Base-by-base conservation (phyloP, 306 rosid genomes). In the Morella rubra region DNA sequence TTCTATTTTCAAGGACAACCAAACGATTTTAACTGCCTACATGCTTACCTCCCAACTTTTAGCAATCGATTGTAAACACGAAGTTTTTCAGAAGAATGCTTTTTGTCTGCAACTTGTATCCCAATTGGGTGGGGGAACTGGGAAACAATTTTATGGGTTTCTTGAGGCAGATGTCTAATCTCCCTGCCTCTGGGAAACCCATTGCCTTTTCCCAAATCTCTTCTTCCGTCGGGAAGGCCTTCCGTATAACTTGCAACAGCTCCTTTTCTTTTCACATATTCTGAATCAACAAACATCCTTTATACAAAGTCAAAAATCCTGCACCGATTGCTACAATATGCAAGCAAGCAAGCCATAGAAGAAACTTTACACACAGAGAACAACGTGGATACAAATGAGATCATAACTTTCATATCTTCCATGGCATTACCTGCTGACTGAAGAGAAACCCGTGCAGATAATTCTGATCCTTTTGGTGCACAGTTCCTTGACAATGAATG, bases 11-110 rank as follows among this genome's bases (percentile, higher is more conserved):
- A 73, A 13, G 27, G 55, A 77, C 54, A 76, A 37, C 10, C 61
- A 73, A 56, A 45, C 6, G 6, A 44, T 50, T 73, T 75, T 70
- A 41, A 41, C 45, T 58, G 16, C 44, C 55, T 27, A 53, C 49
- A 55, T 58, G 81, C 13, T 74, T 88, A 89, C 99, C 97, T 92
- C 71, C 89, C 97, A 76, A 55, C 84, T 81, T 77, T 92, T 73
- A 95, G 84, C 77, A 86, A 84, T 74, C 79, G 81, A 86, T 87
- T 87, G 81, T 95, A 95, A 66, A 78, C 82, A 67, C 79, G 79
- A 64, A 87, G 78, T 78, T 84, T 86, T 73, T 89, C 85, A 52
- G 89, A 81, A 79, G 77, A 78, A 59, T 66, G 84, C 80, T 68
- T 77, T 85, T 77, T 77, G 32, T 82, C 79, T 73, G 74, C 83